These are phyloP conservation scores for Metarhizium album DNA, from an alignment of 2,329 filamentous ascomycete species.

Conservation along the genomic window DNA sequence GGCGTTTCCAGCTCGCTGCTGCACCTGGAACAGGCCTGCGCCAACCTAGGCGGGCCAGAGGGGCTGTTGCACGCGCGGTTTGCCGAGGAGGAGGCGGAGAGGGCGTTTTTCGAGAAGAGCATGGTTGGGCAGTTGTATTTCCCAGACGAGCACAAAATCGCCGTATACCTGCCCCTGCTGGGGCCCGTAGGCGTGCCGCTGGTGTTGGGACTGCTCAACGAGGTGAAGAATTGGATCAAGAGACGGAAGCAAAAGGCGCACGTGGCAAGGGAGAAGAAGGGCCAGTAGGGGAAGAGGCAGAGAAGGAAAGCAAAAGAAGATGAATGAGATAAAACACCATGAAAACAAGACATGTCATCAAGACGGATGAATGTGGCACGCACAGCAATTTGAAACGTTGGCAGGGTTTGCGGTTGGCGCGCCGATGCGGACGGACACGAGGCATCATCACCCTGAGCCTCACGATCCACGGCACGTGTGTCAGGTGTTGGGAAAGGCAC, in stretches of 20 bases:
- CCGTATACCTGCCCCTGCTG: slow-evolving; percentile 84
- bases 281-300: slow-evolving; percentile 13
- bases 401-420: no score
- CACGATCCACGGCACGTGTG: no score
- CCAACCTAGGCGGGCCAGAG: slow-evolving; percentile 51
- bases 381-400: no score
- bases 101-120: slow-evolving; percentile 95
- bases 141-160: slow-evolving; percentile 95
- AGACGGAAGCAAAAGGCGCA: slow-evolving; percentile 33
- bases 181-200: slow-evolving; percentile 87
- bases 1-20: slow-evolving; percentile 71
- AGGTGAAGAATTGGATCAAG: slow-evolving; percentile 55
- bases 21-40: slow-evolving; percentile 69
- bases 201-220: slow-evolving; percentile 72
- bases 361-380: no score
- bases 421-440: no score
- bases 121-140: slow-evolving; percentile 99
- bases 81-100: slow-evolving; percentile 81
- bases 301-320: background rate
- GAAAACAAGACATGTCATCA: no score
- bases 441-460: no score
- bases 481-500: no score
- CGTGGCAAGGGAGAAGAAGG: slow-evolving; percentile 28
- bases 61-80: slow-evolving; percentile 73
- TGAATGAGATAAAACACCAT: no score